Evolutionary conservation across 1,139 yeast genomes (phyloP), one percentile per base, ranked within the genome.

Genomic region (Candida mesenterica): DNA sequence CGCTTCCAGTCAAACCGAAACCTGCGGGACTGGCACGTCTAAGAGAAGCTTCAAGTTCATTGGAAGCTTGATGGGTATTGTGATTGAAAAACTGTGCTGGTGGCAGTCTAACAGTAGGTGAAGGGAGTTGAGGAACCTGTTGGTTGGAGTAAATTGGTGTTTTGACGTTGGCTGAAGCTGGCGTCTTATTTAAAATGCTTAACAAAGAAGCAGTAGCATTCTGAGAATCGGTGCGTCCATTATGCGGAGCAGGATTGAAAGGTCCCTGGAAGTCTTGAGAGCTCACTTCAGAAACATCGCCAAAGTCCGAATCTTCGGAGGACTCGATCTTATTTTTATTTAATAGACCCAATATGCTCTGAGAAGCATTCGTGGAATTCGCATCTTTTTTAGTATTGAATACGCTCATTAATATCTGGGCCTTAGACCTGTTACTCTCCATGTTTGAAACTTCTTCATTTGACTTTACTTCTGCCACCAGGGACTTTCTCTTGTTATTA

Each of bases 321-420:
- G 28, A 15, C 5, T 25, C 17, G 14, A 12, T 8, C 10, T 25
- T 25, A n/a, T 24, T 24, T 17, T 20, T 32, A 15, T 37, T 28
- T 20, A 39, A 33, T 8, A 39, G 14, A 18, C 24, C 34, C 28
- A 39, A 28, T 12, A 37, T 23, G 5, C 27, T 25, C 12, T 32
- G 33, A 4, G 42, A 32, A 15, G 24, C 26, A 7, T 29, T 12
- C 12, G 32, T 16, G 13, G 33, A 28, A 7, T 22, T 41, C 42
- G 24, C 45, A 24, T 13, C 46, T 36, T 46, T 39, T 25, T 39
- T 32, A 10, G 32, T 41, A 28, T 60, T 61, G 34, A 73, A 63
- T 17, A 72, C 53, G 31, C 61, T 62, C 44, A 71, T 48, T 26
- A 73, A 55, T 17, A 61, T 58, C 38, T 65, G 65, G 5, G 77